Evolutionary conservation across 176 grass and related monocot species (phyloP), one percentile per base, ranked within the genome.

Genomic region (Oryza longistaminata): DNA sequence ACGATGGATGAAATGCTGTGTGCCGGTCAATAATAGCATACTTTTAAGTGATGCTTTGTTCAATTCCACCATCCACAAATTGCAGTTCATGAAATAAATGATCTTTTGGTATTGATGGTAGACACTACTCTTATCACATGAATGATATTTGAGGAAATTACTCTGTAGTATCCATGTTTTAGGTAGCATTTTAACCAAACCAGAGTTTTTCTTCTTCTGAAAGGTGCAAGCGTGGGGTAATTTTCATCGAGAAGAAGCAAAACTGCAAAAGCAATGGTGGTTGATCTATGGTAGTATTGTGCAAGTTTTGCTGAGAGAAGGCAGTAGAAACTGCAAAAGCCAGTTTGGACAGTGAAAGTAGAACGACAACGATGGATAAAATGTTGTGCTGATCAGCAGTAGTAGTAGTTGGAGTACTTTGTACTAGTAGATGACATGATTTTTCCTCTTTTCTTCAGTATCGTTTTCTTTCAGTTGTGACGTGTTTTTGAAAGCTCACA

Each of bases 31-130:
- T 4, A 81, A 27, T 73, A 72, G 53, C 26, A 83, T 52, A 39
- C 19, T 75, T 75, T 42, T 83, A 66, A 48, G 31, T 31, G 74
- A 58, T n/a, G 53, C 53, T 58, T 6, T 55, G 21, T 72, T 29
- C 11, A 66, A 4, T 65, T 83, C 67, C 24, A 43, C 35, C 40
- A 65, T 1, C 3, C 39, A 33, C 39, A 22, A 2, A 9, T 49
- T 66, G 53, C 7, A 58, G 3, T 58, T 9, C 68, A 42, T 79
- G 58, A 79, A 71, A 73, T 64, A 68, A 43, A 44, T 73, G 8
- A 24, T 68, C 25, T 55, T 52, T 19, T 16, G 29, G 34, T 35
- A 35, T 35, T 35, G 34, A 35, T 5, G 34, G 34, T 35, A 35
- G 34, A 35, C 34, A 35, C 34, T 35, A 35, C 34, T 35, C 34